A percentile compares a stretch with the other conserved stretches of the same genome.
phyloP scores from a whole-genome alignment of 257 asterid species.

The Nemophila menziesii region DNA sequence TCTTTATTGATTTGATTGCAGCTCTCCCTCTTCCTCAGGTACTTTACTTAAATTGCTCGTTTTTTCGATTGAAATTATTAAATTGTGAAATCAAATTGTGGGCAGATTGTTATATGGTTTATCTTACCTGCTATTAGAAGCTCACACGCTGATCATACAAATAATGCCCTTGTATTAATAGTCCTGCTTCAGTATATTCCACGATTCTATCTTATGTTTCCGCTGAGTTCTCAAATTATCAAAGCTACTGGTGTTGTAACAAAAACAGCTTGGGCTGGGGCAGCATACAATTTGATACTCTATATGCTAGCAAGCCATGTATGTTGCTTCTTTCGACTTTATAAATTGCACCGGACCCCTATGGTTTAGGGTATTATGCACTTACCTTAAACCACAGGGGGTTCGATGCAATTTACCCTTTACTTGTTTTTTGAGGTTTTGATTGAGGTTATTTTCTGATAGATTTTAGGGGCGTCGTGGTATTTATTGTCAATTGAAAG shows the following conservation, averaged over 20 bases:
- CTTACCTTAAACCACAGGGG: no score
- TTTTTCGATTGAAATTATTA: background rate
- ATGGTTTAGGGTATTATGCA: no score
- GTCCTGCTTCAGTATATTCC: conserved; percentile 65
- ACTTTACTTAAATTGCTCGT: background rate
- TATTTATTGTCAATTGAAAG: conserved; percentile 60
- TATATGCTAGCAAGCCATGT: conserved; percentile 91
- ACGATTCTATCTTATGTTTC: conserved; percentile 67
- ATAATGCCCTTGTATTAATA: conserved; percentile 52
- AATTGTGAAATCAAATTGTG: background rate
- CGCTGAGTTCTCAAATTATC: conserved; percentile 67
- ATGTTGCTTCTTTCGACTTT: conserved; percentile 5
- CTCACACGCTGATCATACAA: conserved; percentile 70
- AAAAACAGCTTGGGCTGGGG: conserved; percentile 92
- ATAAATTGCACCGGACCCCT: no score
- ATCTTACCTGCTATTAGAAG: conserved; percentile 71
- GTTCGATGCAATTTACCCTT: no score
- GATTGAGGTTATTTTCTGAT: conserved; percentile 5
- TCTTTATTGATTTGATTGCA: conserved; percentile 59
- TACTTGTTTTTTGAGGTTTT: no score
- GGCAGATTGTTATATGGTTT: conserved; percentile 80
- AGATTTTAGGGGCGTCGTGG: conserved; percentile 89
- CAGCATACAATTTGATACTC: conserved; percentile 66
- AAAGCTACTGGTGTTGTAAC: conserved; percentile 84
- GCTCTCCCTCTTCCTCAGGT: conserved; percentile 96